phyloP scores from a whole-genome alignment of 2,329 filamentous ascomycete genomes.

The Dothistroma pini region DNA sequence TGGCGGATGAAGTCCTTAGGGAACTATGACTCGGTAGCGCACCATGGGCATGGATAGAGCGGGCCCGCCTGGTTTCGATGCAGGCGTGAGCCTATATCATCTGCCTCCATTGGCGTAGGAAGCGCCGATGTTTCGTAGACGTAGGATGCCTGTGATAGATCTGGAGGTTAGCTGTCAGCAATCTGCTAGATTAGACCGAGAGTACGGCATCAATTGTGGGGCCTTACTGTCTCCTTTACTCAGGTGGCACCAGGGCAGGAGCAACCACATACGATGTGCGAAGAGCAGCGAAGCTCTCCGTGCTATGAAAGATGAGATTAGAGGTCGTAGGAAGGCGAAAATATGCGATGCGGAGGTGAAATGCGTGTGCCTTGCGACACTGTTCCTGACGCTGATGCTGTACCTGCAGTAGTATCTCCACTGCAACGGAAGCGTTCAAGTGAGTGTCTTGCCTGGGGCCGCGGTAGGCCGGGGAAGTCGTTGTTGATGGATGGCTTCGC shows the following conservation, averaged over 20 bases:
- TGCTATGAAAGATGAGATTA: too few relatives aligned
- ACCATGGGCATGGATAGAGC: slow-evolving; percentile 1
- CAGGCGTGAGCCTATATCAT: not conserved
- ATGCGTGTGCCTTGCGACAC: not conserved
- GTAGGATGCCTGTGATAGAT: too few relatives aligned
- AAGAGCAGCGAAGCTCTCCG: too few relatives aligned
- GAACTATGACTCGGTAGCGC: not conserved
- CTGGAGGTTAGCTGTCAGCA: too few relatives aligned
- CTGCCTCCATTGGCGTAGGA: not conserved
- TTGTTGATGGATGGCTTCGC: not conserved
- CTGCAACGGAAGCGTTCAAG: not conserved
- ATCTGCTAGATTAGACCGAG: too few relatives aligned
- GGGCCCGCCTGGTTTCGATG: not conserved
- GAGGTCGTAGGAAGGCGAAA: too few relatives aligned
- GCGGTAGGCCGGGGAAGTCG: not conserved
- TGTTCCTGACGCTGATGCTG: not conserved
- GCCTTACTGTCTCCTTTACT: too few relatives aligned
- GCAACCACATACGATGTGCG: too few relatives aligned
- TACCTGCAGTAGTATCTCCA: not conserved
- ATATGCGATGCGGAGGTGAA: not conserved
- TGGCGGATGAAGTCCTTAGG: slow-evolving; percentile 10
- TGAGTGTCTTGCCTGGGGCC: not conserved
- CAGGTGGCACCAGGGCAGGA: too few relatives aligned
- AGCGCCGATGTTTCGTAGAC: not conserved
- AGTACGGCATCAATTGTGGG: too few relatives aligned